Evolutionary conservation across 1,139 yeast species (phyloP), one percentile per base, ranked within the genome.

Genomic region (Diutina sp.): DNA sequence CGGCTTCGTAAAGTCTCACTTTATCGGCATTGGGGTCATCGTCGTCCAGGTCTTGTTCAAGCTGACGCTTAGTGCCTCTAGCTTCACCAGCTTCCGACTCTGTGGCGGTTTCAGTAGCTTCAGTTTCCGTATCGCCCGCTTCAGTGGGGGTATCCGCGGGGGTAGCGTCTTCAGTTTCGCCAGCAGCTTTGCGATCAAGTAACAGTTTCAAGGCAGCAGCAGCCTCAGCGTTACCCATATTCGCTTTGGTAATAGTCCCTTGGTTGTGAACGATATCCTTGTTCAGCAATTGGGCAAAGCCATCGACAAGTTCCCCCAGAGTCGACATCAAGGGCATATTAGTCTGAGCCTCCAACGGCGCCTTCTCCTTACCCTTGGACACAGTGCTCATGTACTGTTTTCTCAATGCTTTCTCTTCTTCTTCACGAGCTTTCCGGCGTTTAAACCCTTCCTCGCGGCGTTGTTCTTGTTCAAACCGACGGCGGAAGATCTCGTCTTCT

Each of bases 401-500:
- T 58, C 69, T 71, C 57, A 75, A 60, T 2, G 69, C 67, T 56
- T 65, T 64, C 29, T 75, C 79, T 65, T 77, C 75, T 58, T 76
- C 72, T 62, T 78, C 69, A 54, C 73, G 75, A 16, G 67, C 58
- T 28, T 56, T 46, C 61, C 78, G 79, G 59, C 91, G 77, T 63
- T 85, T 82, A 57, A 76, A 78, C 57, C 80, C 79, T 55, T 83
- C 88, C 60, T 81, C 83, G 59, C 85, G 76, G 60, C 95, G 77
- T 52, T 73, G 71, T 64, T 90, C 96, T 57, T 78, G 79, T 41
- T 84, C 87, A 61, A 87, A 90, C 57, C 81, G 82, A 61, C 79
- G 84, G 66, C 87, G 95, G 64, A 90, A 91, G 65, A 84, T 82
- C 67, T 89, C 90, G 63, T 89, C 74, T 68, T 90, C 97, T 63